phyloP scores from a whole-genome alignment of 73 alveolate genomes.

The Paramecium pentaurelia region DNA sequence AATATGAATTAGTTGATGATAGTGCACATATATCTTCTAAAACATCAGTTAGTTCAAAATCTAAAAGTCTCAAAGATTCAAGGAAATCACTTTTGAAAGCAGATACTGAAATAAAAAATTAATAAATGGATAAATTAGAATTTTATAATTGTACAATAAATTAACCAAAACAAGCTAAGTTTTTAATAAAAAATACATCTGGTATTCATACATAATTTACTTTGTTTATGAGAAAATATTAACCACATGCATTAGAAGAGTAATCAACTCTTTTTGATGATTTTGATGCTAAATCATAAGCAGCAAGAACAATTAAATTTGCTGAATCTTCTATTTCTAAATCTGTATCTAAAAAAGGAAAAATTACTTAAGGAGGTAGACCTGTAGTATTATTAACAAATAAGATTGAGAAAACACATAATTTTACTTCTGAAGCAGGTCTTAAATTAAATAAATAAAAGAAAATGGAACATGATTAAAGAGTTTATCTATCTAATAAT shows the following conservation, averaged over 20 bases:
- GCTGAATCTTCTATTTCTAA: conserved; percentile 52
- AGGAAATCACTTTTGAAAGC: conserved; percentile 47
- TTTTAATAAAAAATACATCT: conserved; percentile 73
- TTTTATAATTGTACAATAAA: conserved; percentile 76
- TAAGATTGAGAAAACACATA: conserved; percentile 57
- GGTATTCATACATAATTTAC: conserved; percentile 73
- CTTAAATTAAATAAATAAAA: conserved; percentile 11
- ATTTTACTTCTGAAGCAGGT: conserved; percentile 54
- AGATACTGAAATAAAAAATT: conserved; percentile 54
- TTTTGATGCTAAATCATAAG: conserved; percentile 31
- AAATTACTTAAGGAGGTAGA: conserved; percentile 46
- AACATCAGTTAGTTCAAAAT: conserved; percentile 45
- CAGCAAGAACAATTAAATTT: conserved; percentile 51
- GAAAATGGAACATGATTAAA: conserved; percentile 53
- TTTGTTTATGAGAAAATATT: conserved; percentile 34
- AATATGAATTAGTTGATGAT: conserved; percentile 65
- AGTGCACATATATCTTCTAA: conserved; percentile 45
- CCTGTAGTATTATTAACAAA: conserved; percentile 58
- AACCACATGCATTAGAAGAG: conserved; percentile 52
- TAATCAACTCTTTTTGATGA: background rate
- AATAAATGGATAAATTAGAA: conserved; percentile 61
- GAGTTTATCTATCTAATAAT: conserved; percentile 47
- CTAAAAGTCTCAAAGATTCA: conserved; percentile 33
- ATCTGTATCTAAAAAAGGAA: conserved; percentile 46
- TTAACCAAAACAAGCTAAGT: conserved; percentile 75